Evolutionary conservation across 2,329 filamentous ascomycete species (phyloP), one percentile per base, ranked within the genome.

Genomic region (Sporothrix brasiliensis): DNA sequence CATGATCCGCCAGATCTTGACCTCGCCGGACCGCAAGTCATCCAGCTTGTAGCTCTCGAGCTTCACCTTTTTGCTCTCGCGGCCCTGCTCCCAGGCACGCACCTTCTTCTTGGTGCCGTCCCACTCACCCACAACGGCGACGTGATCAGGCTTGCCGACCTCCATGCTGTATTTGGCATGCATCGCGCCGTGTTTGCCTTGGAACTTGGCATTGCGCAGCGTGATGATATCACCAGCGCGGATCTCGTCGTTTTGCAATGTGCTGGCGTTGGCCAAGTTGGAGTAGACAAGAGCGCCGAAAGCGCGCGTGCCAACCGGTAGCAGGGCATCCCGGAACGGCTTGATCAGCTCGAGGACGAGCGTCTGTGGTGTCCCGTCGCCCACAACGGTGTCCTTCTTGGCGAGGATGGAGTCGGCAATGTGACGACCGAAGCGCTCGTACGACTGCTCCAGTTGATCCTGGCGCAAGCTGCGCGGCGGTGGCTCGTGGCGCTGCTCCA

Each of bases 91-190:
- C 92, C 93, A 98, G 1, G 91, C 94, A 39, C 94, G 84, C 34
- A 99, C 91, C 85, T 98, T 97, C 86, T 97, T 97, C 87, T 97
- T 97, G 53, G 93, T 97, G 3, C 95, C 95, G 79, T 99, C 95
- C 95, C 95, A 99, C 79, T 99, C 95, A 11, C 93, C 88, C 4
- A 99, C 94, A 2, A 99, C 83, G 2, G 88, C 95, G 0, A 98
- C 94, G 77, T 99, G 95, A 73, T 94, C 92, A 4, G 88, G 88
- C 78, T 92, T 95, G 74, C 93, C 94, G 0, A 97, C 92, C 75
- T 99, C 95, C 68, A 88, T 83, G 65, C 86, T 90, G 79, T 99
- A 99, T 79, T 97, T 98, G 74, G 92, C 91, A 78, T 98, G 94
- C 91, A 99, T 94, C 4, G 93, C 87, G 1, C 95, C 95, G 75